These are phyloP conservation scores for Myriangium duriaei DNA, from an alignment of 2,329 filamentous ascomycete genomes.

Conservation along the genomic window DNA sequence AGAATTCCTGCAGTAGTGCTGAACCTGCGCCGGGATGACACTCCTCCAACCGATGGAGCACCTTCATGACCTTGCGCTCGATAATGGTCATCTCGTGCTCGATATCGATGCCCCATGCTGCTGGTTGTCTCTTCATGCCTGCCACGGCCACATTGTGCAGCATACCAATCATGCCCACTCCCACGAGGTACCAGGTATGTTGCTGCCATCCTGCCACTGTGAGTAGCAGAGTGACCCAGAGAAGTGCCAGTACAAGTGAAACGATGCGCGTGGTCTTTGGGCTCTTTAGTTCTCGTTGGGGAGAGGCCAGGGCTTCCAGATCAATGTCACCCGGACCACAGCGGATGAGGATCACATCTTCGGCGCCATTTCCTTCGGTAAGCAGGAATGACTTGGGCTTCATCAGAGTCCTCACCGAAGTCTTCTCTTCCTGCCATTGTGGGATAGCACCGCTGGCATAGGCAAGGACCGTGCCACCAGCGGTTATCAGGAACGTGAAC, in stretches of 20 bases:
- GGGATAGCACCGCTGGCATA: constrained; percentile 24
- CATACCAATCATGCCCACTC: constrained; percentile 2
- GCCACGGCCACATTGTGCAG: constrained; percentile 1
- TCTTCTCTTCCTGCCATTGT: constrained; percentile 36
- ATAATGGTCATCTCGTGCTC: too few species aligned
- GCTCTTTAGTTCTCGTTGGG: constrained; percentile 12
- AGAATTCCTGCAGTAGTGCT: too few species aligned
- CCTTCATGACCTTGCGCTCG: too few species aligned
- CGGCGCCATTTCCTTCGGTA: constrained; percentile 30
- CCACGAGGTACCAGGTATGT: constrained; percentile 5
- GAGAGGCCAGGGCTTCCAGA: constrained; percentile 31
- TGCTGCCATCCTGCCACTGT: constrained; percentile 21
- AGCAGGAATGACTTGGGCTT: constrained; percentile 25
- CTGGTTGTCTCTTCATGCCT: neutral
- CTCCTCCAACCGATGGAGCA: too few species aligned
- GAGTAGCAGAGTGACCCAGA: constrained; percentile 33
- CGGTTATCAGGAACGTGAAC: constrained; percentile 30
- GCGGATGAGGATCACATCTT: constrained; percentile 29
- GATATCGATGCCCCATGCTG: too few species aligned
- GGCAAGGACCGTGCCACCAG: constrained; percentile 26
- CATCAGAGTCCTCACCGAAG: constrained; percentile 23
- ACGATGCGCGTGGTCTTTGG: constrained; percentile 15
- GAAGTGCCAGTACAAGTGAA: constrained; percentile 19
- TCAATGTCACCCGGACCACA: constrained; percentile 25
- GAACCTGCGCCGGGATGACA: too few species aligned